Evolutionary conservation across 257 asterid species (phyloP).

Genomic region (Petunia axillaris): DNA sequence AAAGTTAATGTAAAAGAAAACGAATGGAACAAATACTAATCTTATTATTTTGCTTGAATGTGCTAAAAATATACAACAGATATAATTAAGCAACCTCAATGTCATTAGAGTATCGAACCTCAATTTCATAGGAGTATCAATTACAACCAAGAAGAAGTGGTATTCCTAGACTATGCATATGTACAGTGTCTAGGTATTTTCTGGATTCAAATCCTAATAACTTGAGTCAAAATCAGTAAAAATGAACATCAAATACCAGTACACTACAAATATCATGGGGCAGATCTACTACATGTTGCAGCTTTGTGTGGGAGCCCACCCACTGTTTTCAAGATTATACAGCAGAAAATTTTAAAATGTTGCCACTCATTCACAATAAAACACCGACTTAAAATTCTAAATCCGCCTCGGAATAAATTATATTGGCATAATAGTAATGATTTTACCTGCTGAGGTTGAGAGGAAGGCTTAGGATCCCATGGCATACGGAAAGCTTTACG

Average conservation of each 20-base stretch:
- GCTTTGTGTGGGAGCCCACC: no score
- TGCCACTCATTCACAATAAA: no score
- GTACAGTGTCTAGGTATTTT: neutral
- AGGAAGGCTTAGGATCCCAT: slow-evolving; percentile 45
- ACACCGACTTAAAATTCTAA: neutral
- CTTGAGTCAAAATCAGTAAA: neutral
- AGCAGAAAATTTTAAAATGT: no score
- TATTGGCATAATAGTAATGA: neutral
- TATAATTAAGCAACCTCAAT: neutral
- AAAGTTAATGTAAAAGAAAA: neutral
- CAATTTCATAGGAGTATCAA: neutral
- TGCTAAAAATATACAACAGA: neutral
- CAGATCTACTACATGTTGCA: neutral
- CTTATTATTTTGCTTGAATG: neutral
- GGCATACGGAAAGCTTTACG: slow-evolving; percentile 61
- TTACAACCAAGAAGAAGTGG: neutral
- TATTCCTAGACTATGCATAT: neutral
- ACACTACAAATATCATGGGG: neutral
- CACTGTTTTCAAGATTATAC: no score
- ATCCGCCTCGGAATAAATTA: neutral
- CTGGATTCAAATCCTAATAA: neutral
- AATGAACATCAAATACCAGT: neutral
- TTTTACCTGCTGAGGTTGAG: slow-evolving; percentile 71
- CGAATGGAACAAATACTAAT: neutral
- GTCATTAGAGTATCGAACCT: neutral